Evolutionary conservation across 345 rosid species (phyloP).

Genomic region (Toxicodendron radicans): DNA sequence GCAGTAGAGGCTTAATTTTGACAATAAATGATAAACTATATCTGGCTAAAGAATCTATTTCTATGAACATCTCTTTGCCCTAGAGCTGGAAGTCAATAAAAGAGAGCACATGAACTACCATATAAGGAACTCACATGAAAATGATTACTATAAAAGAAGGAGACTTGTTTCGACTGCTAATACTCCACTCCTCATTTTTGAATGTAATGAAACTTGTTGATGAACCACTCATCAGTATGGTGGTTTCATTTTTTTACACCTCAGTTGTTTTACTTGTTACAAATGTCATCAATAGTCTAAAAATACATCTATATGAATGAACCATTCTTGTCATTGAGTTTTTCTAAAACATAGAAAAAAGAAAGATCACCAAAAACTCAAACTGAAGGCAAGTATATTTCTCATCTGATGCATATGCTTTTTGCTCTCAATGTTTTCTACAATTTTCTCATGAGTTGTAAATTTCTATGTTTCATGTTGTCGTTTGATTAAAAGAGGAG

Average conservation of each 20-base stretch:
- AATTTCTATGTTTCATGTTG: not conserved
- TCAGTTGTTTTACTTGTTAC: not conserved
- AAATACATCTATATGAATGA: not conserved
- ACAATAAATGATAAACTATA: not conserved
- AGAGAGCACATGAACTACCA: not conserved
- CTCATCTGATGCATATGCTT: not conserved
- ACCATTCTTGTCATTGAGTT: not conserved
- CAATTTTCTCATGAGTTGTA: not conserved
- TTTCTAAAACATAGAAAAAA: not conserved
- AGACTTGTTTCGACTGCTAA: not conserved
- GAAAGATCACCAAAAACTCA: not conserved
- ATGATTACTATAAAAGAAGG: not conserved
- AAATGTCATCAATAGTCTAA: not conserved
- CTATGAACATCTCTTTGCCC: not conserved
- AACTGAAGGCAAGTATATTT: not conserved
- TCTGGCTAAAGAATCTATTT: not conserved
- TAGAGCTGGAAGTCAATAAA: not conserved
- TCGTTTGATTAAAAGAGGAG: not conserved
- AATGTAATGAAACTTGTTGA: not conserved
- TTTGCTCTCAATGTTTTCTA: not conserved
- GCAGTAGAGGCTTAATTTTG: not conserved
- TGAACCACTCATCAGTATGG: not conserved
- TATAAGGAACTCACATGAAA: constrained; percentile 13
- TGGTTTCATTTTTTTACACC: not conserved
- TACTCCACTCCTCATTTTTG: not conserved